These are phyloP conservation scores for Crucihimalaya himalaica DNA, from an alignment of 345 rosid species.

Conservation along the genomic window DNA sequence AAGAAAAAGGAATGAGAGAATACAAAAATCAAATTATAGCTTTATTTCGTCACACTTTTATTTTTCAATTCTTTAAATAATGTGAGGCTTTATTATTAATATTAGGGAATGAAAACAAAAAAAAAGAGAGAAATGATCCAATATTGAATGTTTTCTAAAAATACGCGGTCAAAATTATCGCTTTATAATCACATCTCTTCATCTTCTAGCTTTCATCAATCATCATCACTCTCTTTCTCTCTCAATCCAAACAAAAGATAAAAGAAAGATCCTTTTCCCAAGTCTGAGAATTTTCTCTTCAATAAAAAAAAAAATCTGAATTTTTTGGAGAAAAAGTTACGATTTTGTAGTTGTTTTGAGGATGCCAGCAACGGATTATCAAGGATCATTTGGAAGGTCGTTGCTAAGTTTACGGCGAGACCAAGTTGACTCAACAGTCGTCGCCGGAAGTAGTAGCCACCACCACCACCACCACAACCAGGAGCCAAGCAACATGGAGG, in stretches of 20 bases:
- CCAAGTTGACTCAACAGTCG: slow-evolving; percentile 37
- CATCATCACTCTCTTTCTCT: slow-evolving; percentile 30
- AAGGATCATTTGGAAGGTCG: slow-evolving; percentile 54
- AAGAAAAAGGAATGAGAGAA: slow-evolving; percentile 9
- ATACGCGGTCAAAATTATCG: slow-evolving; percentile 39
- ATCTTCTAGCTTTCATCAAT: slow-evolving; percentile 36
- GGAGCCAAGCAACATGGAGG: slow-evolving; percentile 38
- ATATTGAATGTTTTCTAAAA: slow-evolving; percentile 20
- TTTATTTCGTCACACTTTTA: background rate
- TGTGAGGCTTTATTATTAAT: background rate
- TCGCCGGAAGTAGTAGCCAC: slow-evolving; percentile 11
- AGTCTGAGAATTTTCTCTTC: background rate
- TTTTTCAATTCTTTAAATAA: background rate
- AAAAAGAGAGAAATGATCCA: background rate
- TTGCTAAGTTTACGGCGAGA: slow-evolving; percentile 55
- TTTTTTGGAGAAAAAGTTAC: background rate
- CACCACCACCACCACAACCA: slow-evolving; percentile 16
- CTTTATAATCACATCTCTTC: slow-evolving; percentile 39
- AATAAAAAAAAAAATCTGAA: background rate
- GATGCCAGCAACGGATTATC: slow-evolving; percentile 68
- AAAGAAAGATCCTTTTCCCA: too few relatives aligned
- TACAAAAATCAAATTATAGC: background rate
- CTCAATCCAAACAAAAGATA: background rate
- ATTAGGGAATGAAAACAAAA: background rate
- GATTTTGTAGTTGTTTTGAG: slow-evolving; percentile 24